These are phyloP conservation scores for Ascochyta pisi DNA, from an alignment of 2,329 filamentous ascomycete species.

Conservation along the genomic window DNA sequence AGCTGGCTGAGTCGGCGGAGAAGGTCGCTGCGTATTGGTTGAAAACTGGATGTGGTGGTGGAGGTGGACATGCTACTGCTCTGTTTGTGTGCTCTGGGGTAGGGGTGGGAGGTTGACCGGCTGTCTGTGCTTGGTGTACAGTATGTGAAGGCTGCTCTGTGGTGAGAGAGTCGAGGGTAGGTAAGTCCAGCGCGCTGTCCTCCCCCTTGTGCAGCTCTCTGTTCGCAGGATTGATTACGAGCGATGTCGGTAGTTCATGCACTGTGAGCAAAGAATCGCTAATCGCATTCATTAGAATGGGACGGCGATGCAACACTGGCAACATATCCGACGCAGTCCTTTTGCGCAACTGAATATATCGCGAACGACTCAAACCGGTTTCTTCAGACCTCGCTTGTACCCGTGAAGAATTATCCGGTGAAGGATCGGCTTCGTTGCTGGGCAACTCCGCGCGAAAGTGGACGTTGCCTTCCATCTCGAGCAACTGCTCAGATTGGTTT, in stretches of 20 bases:
- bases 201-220: neutral
- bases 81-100: neutral
- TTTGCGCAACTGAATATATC: neutral
- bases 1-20: conserved; percentile 1
- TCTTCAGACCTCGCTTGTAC: neutral
- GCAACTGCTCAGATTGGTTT: neutral
- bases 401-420: conserved; percentile 4
- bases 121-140: neutral
- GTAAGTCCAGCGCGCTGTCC: neutral
- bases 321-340: conserved; percentile 1
- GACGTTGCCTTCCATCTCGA: conserved; percentile 20
- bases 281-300: conserved; percentile 7
- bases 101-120: neutral
- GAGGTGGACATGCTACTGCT: neutral
- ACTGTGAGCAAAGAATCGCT: conserved; percentile 8
- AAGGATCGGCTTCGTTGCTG: conserved; percentile 10
- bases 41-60: neutral
- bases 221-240: neutral
- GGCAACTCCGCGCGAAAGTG: conserved; percentile 18
- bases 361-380: neutral
- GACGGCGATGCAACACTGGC: conserved; percentile 4
- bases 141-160: neutral
- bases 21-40: neutral
- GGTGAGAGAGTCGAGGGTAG: neutral
- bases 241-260: neutral